phyloP scores from a whole-genome alignment of 1,284 basidiomycete genomes.

The Salmacisia buchloeana region DNA sequence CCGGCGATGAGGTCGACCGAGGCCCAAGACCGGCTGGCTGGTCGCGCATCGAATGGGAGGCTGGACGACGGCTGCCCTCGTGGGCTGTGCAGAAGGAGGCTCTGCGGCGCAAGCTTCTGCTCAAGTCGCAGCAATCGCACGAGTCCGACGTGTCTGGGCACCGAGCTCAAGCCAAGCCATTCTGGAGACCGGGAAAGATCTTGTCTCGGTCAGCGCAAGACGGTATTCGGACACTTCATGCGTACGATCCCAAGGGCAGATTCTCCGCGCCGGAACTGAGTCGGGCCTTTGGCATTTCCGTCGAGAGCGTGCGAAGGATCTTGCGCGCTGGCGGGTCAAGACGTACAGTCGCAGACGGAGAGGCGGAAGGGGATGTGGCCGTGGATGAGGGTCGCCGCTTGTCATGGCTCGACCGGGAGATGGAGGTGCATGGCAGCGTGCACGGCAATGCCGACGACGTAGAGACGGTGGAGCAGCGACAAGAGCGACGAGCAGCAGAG shows the following conservation, averaged over 20 bases:
- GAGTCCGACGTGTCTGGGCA: not conserved
- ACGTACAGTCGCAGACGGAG: conserved; percentile 20
- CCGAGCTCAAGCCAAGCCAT: not conserved
- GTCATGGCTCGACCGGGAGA: conserved; percentile 16
- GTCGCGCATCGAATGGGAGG: conserved; percentile 38
- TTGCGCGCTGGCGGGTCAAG: conserved; percentile 27
- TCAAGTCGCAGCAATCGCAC: not conserved
- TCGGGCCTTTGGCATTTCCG: conserved; percentile 35
- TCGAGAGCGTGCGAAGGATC: conserved; percentile 42
- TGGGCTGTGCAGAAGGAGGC: conserved; percentile 41
- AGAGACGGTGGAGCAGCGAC: conserved; percentile 12
- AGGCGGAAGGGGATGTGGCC: conserved; percentile 17
- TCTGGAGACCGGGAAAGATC: conserved; percentile 43
- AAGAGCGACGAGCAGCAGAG: not conserved
- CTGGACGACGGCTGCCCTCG: conserved; percentile 28
- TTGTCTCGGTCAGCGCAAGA: conserved; percentile 46
- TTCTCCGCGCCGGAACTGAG: conserved; percentile 30
- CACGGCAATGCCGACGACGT: conserved; percentile 22
- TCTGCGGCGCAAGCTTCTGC: conserved; percentile 31
- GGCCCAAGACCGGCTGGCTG: conserved; percentile 32
- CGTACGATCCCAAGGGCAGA: conserved; percentile 18
- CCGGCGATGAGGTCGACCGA: not conserved
- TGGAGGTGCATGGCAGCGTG: conserved; percentile 17
- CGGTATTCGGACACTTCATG: conserved; percentile 38
- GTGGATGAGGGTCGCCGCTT: conserved; percentile 23